These are phyloP conservation scores for Circinella minor DNA, from an alignment of 371 early-diverging fungal genomes.

Conservation along the genomic window DNA sequence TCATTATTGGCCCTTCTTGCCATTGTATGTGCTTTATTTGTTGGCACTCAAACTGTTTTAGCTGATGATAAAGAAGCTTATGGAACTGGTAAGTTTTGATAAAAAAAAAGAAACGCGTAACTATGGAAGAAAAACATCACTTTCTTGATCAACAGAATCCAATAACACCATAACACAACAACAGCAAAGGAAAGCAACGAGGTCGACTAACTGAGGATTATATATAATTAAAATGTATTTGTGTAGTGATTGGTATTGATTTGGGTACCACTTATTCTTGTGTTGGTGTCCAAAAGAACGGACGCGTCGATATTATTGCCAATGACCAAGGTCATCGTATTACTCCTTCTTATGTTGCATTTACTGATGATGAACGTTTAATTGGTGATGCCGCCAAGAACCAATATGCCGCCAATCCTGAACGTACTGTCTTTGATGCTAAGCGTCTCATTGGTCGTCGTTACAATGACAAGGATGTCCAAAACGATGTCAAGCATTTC, in stretches of 20 bases:
- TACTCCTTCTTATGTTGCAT: conserved; percentile 90
- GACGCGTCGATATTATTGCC: conserved; percentile 84
- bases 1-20: conserved; percentile 49
- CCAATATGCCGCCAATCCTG: conserved; percentile 80
- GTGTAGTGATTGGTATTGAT: conserved; percentile 70
- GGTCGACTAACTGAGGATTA: too few relatives aligned
- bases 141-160: background rate
- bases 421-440: conserved; percentile 92
- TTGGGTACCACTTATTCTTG: conserved; percentile 99
- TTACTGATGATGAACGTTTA: conserved; percentile 82
- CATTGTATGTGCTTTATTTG: conserved; percentile 44
- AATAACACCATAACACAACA: too few relatives aligned
- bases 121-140: background rate
- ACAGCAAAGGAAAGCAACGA: too few relatives aligned
- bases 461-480: conserved; percentile 84
- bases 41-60: conserved; percentile 33
- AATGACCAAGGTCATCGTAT: conserved; percentile 84
- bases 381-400: conserved; percentile 93
- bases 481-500: conserved; percentile 89
- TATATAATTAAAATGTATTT: background rate
- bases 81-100: conserved; percentile 49
- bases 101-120: background rate
- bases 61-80: conserved; percentile 53
- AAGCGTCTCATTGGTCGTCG: conserved; percentile 95
- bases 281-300: conserved; percentile 90